Evolutionary conservation across 441 rosid genomes (phyloP).

Genomic region (Adansonia rubrostipa): DNA sequence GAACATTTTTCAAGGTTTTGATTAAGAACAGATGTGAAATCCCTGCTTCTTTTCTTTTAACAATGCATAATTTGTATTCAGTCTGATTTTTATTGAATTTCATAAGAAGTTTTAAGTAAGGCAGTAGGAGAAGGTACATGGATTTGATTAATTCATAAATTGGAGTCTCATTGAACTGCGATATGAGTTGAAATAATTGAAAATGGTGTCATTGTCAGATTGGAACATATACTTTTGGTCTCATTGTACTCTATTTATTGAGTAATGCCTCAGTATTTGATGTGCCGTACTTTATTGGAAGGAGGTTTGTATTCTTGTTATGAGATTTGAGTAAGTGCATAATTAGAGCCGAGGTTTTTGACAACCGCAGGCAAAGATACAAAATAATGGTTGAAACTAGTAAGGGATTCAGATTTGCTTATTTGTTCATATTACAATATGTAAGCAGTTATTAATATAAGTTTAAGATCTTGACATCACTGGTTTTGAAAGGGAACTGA

Average conservation of each 20-base stretch:
- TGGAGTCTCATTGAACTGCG: neutral
- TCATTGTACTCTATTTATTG: slow-evolving; percentile 8
- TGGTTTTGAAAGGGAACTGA: slow-evolving; percentile 13
- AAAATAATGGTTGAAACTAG: neutral
- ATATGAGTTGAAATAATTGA: neutral
- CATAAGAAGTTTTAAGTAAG: neutral
- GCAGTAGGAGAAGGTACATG: neutral
- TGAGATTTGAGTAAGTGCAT: neutral
- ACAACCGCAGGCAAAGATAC: neutral
- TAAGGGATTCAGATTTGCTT: neutral
- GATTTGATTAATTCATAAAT: neutral
- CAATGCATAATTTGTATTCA: neutral
- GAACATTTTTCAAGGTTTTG: neutral
- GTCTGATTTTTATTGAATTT: neutral
- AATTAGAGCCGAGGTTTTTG: neutral
- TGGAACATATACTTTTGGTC: neutral
- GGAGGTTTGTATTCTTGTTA: neutral
- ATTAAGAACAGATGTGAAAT: neutral
- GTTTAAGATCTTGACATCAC: neutral
- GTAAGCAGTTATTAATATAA: neutral
- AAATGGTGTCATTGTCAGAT: neutral
- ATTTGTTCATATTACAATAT: neutral
- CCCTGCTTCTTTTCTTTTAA: neutral
- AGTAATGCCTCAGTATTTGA: neutral
- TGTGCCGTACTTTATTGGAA: neutral